Evolutionary conservation across 805 yeast genomes (phyloP).

Genomic region (Saccharomycopsis synnaedendra): DNA sequence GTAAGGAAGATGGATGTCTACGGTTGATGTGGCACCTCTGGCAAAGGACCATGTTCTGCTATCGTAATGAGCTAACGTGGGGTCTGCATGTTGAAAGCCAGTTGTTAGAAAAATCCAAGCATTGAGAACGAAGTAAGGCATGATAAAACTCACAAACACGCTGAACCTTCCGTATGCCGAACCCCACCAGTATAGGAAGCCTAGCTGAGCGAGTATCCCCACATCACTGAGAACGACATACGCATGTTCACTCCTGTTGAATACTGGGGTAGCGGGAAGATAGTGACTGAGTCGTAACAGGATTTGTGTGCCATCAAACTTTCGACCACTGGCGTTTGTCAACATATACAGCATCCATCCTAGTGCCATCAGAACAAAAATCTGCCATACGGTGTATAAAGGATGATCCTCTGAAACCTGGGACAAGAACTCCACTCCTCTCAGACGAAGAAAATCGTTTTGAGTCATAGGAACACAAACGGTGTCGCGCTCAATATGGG

Average conservation of each 20-base stretch:
- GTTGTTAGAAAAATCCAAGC: slow-evolving; percentile 59
- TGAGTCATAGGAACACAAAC: slow-evolving; percentile 48
- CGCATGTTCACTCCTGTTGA: slow-evolving; percentile 45
- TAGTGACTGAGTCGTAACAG: slow-evolving; percentile 39
- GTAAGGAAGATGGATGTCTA: slow-evolving; percentile 51
- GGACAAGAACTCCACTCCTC: slow-evolving; percentile 25
- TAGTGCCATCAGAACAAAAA: slow-evolving; percentile 44
- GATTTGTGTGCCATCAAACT: slow-evolving; percentile 30
- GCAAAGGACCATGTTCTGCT: slow-evolving; percentile 51
- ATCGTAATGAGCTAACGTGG: slow-evolving; percentile 47
- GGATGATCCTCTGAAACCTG: slow-evolving; percentile 49
- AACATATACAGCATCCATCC: slow-evolving; percentile 41
- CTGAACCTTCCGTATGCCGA: slow-evolving; percentile 36
- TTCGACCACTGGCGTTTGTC: slow-evolving; percentile 49
- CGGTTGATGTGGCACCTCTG: slow-evolving; percentile 56
- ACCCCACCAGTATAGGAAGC: slow-evolving; percentile 42
- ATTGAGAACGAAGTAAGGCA: slow-evolving; percentile 50
- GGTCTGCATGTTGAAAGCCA: slow-evolving; percentile 51
- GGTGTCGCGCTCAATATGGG: slow-evolving; percentile 48
- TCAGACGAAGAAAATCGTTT: slow-evolving; percentile 29
- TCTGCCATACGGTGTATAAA: slow-evolving; percentile 29
- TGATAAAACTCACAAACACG: slow-evolving; percentile 42
- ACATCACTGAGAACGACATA: slow-evolving; percentile 42
- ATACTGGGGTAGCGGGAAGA: slow-evolving; percentile 39
- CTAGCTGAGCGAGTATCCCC: slow-evolving; percentile 35